phyloP scores from a whole-genome alignment of 2,329 filamentous ascomycete genomes.

The Fusarium sp. region DNA sequence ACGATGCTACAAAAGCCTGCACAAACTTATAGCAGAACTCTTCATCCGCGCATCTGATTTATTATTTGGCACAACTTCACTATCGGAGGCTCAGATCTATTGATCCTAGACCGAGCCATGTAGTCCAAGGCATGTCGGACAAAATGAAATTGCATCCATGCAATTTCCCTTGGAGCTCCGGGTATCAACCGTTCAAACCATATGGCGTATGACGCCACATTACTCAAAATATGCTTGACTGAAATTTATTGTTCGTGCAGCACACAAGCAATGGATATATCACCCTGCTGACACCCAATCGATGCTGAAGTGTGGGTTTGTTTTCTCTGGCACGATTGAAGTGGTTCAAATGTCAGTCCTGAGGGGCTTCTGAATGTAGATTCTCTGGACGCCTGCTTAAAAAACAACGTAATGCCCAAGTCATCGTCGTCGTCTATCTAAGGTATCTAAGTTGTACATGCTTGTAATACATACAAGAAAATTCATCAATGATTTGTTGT shows the following conservation, averaged over 20 bases:
- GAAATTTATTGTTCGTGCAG: background rate
- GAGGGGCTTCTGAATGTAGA: constrained; percentile 5
- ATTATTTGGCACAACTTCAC: background rate
- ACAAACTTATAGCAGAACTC: background rate
- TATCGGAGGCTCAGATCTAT: background rate
- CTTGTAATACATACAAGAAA: constrained; percentile 3
- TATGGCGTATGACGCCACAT: background rate
- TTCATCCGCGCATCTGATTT: background rate
- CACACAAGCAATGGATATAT: background rate
- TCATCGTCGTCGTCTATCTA: constrained; percentile 24
- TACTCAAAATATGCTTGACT: background rate
- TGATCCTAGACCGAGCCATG: background rate
- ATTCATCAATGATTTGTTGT: constrained; percentile 19
- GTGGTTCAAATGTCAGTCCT: background rate
- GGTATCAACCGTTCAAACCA: background rate
- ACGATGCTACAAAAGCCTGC: no score
- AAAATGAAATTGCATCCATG: background rate
- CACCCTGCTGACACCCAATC: background rate
- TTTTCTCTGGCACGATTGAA: background rate
- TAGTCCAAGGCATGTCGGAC: background rate
- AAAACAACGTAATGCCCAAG: background rate
- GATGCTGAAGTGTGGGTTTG: background rate
- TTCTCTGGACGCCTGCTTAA: background rate
- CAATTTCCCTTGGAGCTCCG: background rate
- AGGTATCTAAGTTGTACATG: constrained; percentile 12